Conservation (phyloP, 2,329 filamentous ascomycete genomes). For the Aspergillus thermomutatus region DNA sequence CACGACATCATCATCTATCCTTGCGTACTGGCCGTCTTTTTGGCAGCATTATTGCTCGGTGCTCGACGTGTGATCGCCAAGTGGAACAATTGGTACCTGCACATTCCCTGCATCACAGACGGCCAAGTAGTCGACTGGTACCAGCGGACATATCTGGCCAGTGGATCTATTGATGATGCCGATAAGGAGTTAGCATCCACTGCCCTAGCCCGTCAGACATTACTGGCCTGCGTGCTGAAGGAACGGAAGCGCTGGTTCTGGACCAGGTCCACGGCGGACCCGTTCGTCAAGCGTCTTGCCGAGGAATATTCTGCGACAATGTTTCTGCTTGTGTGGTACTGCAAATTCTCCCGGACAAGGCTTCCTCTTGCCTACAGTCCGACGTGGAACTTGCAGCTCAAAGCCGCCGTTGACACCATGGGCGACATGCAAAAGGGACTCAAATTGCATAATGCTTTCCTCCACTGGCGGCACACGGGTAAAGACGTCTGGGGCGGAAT, state of each 20-base stretch:
- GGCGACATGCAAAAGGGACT: constrained; percentile 54
- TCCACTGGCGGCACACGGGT: constrained; percentile 56
- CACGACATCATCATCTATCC: constrained; percentile 58
- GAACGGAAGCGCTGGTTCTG: constrained; percentile 44
- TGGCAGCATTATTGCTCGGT: constrained; percentile 50
- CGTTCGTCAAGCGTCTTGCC: constrained; percentile 47
- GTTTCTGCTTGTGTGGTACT: constrained; percentile 56
- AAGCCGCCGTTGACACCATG: constrained; percentile 53
- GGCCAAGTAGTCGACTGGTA: constrained; percentile 41
- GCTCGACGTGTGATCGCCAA: constrained; percentile 54
- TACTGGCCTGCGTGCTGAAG: constrained; percentile 43
- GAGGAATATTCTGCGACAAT: constrained; percentile 47
- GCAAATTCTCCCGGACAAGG: constrained; percentile 45
- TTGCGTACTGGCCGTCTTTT: constrained; percentile 52
- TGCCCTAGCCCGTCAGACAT: constrained; percentile 35
- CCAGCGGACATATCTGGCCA: background rate
- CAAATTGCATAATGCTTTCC: constrained; percentile 55
- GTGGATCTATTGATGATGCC: constrained; percentile 28
- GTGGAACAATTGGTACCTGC: constrained; percentile 57
- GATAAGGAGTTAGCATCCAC: constrained; percentile 15
- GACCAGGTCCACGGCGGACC: constrained; percentile 42
- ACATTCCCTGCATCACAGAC: constrained; percentile 38
- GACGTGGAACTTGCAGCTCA: constrained; percentile 56
- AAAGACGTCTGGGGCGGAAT: constrained; percentile 54
- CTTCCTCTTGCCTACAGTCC: constrained; percentile 54